Conservation (phyloP, 129 eudicot genomes). For the Saposhnikovia divaricata region DNA sequence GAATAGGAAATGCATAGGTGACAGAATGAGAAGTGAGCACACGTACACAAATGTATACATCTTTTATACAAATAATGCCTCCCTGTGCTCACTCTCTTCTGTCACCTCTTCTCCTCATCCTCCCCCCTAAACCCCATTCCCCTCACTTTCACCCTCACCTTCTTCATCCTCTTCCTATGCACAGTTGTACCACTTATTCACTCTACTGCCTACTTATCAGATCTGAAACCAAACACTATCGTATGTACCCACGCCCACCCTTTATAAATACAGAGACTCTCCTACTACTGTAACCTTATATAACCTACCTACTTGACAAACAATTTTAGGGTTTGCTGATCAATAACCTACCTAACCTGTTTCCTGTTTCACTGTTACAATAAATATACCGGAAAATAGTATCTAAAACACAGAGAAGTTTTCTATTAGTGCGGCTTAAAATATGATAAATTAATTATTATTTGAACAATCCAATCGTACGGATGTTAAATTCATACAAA, state of each 20-base stretch:
- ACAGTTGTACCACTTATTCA: no score
- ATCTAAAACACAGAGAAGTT: no score
- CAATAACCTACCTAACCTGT: not conserved
- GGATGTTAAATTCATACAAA: no score
- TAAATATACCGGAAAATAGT: no score
- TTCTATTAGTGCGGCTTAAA: no score
- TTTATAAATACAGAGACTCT: not conserved
- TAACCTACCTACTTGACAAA: not conserved
- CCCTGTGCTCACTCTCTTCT: constrained; percentile 14
- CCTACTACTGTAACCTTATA: not conserved
- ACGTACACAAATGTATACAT: not conserved
- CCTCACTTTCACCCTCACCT: not conserved
- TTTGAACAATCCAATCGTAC: no score
- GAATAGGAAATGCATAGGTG: not conserved
- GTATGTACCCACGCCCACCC: not conserved
- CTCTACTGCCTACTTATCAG: no score
- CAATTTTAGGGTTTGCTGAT: not conserved
- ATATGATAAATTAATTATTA: no score
- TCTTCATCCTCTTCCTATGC: not conserved
- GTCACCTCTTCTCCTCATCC: not conserved
- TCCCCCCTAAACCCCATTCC: not conserved
- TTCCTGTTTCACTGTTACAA: no score
- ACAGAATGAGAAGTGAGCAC: constrained; percentile 15
- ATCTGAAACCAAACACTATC: not conserved
- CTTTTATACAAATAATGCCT: constrained; percentile 5